phyloP scores from a whole-genome alignment of 1,139 yeast genomes.

The Blastobotrys proliferans region DNA sequence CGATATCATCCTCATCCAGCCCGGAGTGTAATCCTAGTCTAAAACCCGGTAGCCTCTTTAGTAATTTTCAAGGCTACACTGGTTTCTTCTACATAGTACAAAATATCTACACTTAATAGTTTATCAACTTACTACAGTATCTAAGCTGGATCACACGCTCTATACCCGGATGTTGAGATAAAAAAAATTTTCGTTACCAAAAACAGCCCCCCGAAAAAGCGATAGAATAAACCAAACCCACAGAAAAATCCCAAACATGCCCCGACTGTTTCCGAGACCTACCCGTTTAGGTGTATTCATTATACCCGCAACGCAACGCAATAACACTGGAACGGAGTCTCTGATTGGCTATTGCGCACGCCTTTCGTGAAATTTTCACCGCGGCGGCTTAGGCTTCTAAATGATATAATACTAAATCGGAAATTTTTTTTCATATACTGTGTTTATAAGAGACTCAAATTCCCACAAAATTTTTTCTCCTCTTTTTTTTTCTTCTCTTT shows the following conservation, averaged over 20 bases:
- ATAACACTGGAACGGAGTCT: not conserved
- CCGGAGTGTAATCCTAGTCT: too few relatives aligned
- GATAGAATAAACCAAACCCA: not conserved
- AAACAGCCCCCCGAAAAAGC: not conserved
- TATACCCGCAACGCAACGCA: not conserved
- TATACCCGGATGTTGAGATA: not conserved
- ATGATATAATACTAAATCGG: not conserved
- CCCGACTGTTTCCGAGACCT: constrained; percentile 7
- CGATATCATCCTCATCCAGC: too few relatives aligned
- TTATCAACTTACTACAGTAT: not conserved
- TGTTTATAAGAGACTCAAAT: constrained; percentile 2
- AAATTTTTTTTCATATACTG: not conserved
- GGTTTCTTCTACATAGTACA: not conserved
- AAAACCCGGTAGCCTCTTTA: too few relatives aligned
- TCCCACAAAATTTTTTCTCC: constrained; percentile 1
- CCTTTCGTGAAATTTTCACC: not conserved
- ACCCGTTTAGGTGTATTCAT: not conserved
- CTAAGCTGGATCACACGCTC: not conserved
- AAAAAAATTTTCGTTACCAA: not conserved
- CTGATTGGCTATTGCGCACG: not conserved
- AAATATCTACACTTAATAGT: not conserved
- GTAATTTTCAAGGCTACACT: too few relatives aligned
- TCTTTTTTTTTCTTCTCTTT: constrained; percentile 4
- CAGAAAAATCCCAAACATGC: not conserved
- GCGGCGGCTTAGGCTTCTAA: not conserved